Percentiles rank a stretch among this genome's conserved stretches.
These are phyloP conservation scores for Heteromeles arbutifolia DNA, from an alignment of 306 rosid species.

Conservation along the genomic window DNA sequence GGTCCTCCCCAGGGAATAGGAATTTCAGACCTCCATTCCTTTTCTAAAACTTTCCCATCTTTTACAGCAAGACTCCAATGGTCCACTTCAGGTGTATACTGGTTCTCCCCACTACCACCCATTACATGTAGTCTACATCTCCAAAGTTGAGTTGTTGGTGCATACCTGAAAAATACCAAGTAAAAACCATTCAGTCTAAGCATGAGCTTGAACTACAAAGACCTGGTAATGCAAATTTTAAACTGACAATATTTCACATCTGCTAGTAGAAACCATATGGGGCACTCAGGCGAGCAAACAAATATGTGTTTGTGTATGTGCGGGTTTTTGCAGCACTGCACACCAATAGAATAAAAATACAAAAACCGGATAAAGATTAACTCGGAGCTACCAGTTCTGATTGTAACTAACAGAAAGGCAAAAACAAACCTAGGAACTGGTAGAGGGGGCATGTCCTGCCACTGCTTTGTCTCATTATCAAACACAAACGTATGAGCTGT, in stretches of 20 bases:
- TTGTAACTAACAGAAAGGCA: not conserved
- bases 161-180: slow-evolving; percentile 45
- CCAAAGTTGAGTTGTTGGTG: slow-evolving; percentile 94
- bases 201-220: not conserved
- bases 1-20: slow-evolving; percentile 96
- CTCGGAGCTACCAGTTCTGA: too few species aligned
- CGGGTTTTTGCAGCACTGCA: too few species aligned
- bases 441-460: slow-evolving; percentile 64
- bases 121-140: slow-evolving; percentile 90
- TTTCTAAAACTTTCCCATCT: slow-evolving; percentile 67
- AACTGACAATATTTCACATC: not conserved
- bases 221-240: not conserved
- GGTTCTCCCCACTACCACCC: slow-evolving; percentile 94
- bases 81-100: too few species aligned
- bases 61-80: slow-evolving; percentile 94
- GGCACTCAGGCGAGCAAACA: not conserved
- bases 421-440: slow-evolving; percentile 66
- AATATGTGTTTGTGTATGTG: too few species aligned
- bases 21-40: slow-evolving; percentile 59
- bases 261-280: not conserved
- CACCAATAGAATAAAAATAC: too few species aligned
- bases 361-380: too few species aligned
- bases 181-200: not conserved
- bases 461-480: slow-evolving; percentile 62
- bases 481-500: slow-evolving; percentile 47